These are phyloP conservation scores for Solanum clarkiae DNA, from an alignment of 257 asterid genomes.

Conservation along the genomic window DNA sequence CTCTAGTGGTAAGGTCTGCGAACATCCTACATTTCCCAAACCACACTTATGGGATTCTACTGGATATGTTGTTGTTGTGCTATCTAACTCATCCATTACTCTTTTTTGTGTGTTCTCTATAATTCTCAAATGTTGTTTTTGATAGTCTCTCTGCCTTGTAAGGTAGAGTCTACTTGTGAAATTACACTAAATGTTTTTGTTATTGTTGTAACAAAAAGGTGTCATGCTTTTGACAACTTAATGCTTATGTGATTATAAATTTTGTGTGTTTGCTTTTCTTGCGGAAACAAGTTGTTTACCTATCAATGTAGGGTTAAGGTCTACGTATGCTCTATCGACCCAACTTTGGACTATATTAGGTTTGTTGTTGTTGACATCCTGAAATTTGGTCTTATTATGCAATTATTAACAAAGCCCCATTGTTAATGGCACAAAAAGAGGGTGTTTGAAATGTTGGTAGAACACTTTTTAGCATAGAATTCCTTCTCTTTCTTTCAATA, in stretches of 20 bases:
- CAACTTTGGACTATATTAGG: neutral
- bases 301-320: neutral
- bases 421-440: neutral
- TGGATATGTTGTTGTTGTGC: too few relatives aligned
- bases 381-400: neutral
- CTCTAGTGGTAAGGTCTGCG: neutral
- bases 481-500: slow-evolving; percentile 24
- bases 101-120: too few relatives aligned
- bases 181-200: too few relatives aligned
- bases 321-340: neutral
- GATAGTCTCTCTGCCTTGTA: too few relatives aligned
- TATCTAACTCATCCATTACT: too few relatives aligned
- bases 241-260: too few relatives aligned
- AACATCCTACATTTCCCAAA: too few relatives aligned
- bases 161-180: too few relatives aligned
- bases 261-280: neutral
- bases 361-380: neutral
- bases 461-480: slow-evolving; percentile 34
- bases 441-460: neutral
- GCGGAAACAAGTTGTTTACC: too few relatives aligned
- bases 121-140: too few relatives aligned
- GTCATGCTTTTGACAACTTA: neutral
- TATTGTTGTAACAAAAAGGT: too few relatives aligned
- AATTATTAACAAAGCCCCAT: neutral
- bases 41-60: too few relatives aligned